Evolutionary conservation across 768 basidiomycete genomes (phyloP).

Genomic region (Clavaria fumosa): DNA sequence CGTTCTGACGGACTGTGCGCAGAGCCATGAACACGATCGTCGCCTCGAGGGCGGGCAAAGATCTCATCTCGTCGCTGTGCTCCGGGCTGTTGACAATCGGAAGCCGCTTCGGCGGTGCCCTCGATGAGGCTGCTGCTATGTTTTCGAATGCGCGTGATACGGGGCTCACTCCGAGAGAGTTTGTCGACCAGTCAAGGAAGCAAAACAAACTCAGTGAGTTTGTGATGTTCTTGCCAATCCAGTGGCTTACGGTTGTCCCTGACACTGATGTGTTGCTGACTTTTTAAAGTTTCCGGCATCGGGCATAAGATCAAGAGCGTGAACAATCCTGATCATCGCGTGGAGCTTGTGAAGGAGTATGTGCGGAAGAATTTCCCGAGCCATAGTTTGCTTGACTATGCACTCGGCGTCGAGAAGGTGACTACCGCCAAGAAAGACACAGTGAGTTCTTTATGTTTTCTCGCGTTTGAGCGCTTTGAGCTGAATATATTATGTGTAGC

Average conservation of each 20-base stretch:
- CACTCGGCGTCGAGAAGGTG: slow-evolving; percentile 93
- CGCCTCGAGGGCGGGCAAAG: slow-evolving; percentile 97
- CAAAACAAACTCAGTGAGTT: slow-evolving; percentile 81
- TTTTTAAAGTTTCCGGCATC: slow-evolving; percentile 70
- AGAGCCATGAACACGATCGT: slow-evolving; percentile 99
- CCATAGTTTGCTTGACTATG: slow-evolving; percentile 85
- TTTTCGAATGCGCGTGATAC: slow-evolving; percentile 86
- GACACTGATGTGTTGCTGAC: slow-evolving; percentile 4
- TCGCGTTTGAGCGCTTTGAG: not conserved
- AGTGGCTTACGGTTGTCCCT: too few relatives aligned
- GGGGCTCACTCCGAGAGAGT: slow-evolving; percentile 93
- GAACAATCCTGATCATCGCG: slow-evolving; percentile 88
- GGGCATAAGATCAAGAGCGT: slow-evolving; percentile 99
- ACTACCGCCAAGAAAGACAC: slow-evolving; percentile 98
- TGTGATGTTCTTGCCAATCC: slow-evolving; percentile 2
- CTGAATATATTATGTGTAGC: slow-evolving; percentile 22
- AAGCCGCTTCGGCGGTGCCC: slow-evolving; percentile 94
- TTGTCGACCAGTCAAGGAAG: slow-evolving; percentile 87
- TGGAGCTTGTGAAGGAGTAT: slow-evolving; percentile 91
- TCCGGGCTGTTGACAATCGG: slow-evolving; percentile 97
- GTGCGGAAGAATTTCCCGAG: slow-evolving; percentile 93
- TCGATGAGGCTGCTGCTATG: slow-evolving; percentile 94
- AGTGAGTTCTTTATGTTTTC: slow-evolving; percentile 22
- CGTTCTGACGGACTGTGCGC: not conserved
- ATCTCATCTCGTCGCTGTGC: slow-evolving; percentile 89